A percentile compares a stretch with the other conserved stretches of the same genome.
Evolutionary conservation across 768 basidiomycete species (phyloP).

Genomic region (Russula sp.): DNA sequence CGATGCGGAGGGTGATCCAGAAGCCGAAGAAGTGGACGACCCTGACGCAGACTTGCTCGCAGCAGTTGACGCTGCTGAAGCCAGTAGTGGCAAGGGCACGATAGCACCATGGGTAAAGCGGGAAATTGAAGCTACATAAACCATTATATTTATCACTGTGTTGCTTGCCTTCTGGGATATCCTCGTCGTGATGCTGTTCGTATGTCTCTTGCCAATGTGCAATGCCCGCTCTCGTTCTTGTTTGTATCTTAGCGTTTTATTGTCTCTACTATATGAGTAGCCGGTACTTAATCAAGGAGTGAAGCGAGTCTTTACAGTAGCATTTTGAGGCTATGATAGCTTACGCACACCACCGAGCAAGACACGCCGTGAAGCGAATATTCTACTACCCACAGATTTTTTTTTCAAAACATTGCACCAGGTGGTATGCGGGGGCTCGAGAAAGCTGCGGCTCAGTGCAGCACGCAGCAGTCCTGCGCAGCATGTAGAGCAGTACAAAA

Average conservation of each 20-base stretch:
- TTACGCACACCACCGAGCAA: not conserved
- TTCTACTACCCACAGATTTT: too few relatives aligned
- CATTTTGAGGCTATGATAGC: not conserved
- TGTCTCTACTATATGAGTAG: conserved; percentile 11
- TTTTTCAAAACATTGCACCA: not conserved
- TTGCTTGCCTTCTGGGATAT: conserved; percentile 11
- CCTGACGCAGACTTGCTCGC: conserved; percentile 40
- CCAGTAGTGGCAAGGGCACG: conserved; percentile 31
- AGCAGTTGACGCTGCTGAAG: conserved; percentile 44
- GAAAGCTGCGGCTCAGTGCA: not conserved
- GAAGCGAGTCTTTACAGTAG: not conserved
- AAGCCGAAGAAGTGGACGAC: conserved; percentile 37
- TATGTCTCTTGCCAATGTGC: conserved; percentile 13
- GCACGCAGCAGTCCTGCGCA: not conserved
- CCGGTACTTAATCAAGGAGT: conserved; percentile 4
- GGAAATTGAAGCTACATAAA: conserved; percentile 23
- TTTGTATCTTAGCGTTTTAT: conserved; percentile 24
- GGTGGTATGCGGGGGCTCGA: not conserved
- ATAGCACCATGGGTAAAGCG: conserved; percentile 25
- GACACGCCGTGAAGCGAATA: not conserved
- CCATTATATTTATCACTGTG: conserved; percentile 6
- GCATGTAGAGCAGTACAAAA: not conserved
- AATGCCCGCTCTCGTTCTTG: conserved; percentile 4
- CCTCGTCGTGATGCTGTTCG: conserved; percentile 5
- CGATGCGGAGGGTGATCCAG: conserved; percentile 40